Evolutionary conservation across 305 asterid species (phyloP), one percentile per base, ranked within the genome.

Genomic region (Salvia sclarea): DNA sequence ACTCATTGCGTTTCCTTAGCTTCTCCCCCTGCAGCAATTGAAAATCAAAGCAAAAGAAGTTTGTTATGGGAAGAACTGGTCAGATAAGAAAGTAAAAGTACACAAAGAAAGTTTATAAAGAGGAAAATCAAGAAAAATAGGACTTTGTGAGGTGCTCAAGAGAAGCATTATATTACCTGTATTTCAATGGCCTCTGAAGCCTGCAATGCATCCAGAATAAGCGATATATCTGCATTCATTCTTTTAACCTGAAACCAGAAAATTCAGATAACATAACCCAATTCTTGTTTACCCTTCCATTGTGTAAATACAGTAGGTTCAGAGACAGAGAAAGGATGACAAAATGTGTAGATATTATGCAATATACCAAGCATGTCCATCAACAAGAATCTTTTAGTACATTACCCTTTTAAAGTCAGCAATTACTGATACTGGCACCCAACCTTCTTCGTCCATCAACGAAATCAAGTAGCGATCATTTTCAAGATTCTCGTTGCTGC

Each of bases 381-480:
- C 61, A 45, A 52, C 68, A 56, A 62, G 24, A 38, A 40, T 68
- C 57, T 68, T 41, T 31, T 13, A 41, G 44, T 71, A 73, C 68
- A 67, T 89, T 79, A 94, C 99, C 96, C 88, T 86, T 63, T 84
- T 85, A 68, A 94, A 94, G 64, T 77, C 84, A 0, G 99, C 96
- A 37, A 94, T 89, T 38, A 24, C 60, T 45, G 95, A 81, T 67
- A 91, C 67, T 5, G 86, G 84, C 79, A 91, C 98, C 97, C 99
- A 94, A 49, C 99, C 99, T 69, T 89, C 85, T 69, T 74, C 76
- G 74, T 94, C 96, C 99, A 94, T 91, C 86, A 91, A 85, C 73
- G 97, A 82, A 71, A 75, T 88, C 84, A 94, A 80, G 86, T 84
- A 85, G 54, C 59, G 77, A 77, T 94, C 99, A 75, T 43, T 61